Conservation (phyloP, 2,329 filamentous ascomycete species). For the Colletotrichum sublineola region DNA sequence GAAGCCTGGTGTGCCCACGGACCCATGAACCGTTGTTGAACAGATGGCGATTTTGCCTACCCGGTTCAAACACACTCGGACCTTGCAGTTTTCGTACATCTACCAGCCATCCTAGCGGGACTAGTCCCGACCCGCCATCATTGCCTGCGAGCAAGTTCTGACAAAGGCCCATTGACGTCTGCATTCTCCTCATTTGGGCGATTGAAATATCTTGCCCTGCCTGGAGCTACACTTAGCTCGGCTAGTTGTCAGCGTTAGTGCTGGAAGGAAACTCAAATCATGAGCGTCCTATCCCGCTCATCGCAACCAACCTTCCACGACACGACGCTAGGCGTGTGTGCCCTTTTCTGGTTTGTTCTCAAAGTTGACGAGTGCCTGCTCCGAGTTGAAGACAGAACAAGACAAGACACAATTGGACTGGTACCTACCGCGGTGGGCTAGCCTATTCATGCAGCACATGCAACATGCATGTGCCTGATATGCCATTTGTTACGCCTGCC, state of each 20-base stretch:
- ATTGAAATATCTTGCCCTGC: conserved; percentile 2
- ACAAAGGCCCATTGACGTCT: conserved; percentile 19
- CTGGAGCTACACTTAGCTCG: conserved; percentile 1
- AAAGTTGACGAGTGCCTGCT: conserved; percentile 1
- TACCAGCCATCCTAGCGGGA: conserved; percentile 2
- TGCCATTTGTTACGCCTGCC: conserved; percentile 12
- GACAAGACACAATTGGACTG: background rate
- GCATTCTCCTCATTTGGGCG: conserved; percentile 14
- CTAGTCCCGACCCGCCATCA: conserved; percentile 21
- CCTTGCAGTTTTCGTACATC: conserved; percentile 12
- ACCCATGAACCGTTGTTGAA: conserved; percentile 12
- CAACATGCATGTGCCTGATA: conserved; percentile 14
- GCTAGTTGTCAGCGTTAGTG: conserved; percentile 16
- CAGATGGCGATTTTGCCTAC: conserved; percentile 9
- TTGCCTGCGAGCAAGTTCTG: conserved; percentile 2
- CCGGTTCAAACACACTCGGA: background rate
- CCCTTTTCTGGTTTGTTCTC: conserved; percentile 1
- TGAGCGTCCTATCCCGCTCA: background rate
- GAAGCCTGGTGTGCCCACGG: background rate
- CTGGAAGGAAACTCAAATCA: conserved; percentile 15
- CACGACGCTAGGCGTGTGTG: conserved; percentile 1
- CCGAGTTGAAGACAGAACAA: background rate
- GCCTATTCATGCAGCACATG: background rate
- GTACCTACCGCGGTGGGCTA: conserved; percentile 15
- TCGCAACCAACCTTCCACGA: background rate